phyloP scores from a whole-genome alignment of 805 yeast species.

The Suhomyces prunicola region DNA sequence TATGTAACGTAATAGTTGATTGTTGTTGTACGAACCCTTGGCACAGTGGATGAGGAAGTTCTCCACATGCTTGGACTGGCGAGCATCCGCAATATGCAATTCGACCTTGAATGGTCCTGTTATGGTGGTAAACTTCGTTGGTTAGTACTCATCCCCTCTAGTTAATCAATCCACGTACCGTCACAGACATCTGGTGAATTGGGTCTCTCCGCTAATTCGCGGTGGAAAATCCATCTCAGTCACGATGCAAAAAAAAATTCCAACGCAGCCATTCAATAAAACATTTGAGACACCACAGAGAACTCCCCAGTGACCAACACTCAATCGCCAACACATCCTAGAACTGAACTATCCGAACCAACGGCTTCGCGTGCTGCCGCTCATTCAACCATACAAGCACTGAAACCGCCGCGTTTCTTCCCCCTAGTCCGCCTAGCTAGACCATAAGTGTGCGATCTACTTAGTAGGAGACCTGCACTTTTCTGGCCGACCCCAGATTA shows the following conservation, averaged over 20 bases:
- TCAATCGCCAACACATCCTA: background rate
- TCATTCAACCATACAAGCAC: too few species aligned
- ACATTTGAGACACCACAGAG: background rate
- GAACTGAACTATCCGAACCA: background rate
- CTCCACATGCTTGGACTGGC: conserved; percentile 12
- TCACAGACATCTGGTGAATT: conserved; percentile 8
- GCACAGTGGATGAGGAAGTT: conserved; percentile 23
- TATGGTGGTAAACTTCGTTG: conserved; percentile 11
- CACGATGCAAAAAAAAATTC: background rate
- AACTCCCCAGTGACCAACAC: background rate
- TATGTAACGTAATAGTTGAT: conserved; percentile 15
- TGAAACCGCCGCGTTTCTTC: background rate
- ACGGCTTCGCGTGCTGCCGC: background rate
- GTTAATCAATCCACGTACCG: conserved; percentile 1
- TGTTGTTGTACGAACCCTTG: conserved; percentile 15
- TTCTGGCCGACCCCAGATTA: background rate
- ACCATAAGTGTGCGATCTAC: background rate
- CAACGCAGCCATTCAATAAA: background rate
- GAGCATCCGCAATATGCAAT: conserved; percentile 3
- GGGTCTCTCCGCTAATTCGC: background rate
- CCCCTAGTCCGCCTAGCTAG: background rate
- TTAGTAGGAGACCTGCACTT: background rate
- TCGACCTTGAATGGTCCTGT: conserved; percentile 17
- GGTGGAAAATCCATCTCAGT: background rate
- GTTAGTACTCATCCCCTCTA: conserved; percentile 3